Evolutionary conservation across 164 flowering plant genomes (phyloP), one percentile per base, ranked within the genome.

Genomic region (Litsea cubeba): DNA sequence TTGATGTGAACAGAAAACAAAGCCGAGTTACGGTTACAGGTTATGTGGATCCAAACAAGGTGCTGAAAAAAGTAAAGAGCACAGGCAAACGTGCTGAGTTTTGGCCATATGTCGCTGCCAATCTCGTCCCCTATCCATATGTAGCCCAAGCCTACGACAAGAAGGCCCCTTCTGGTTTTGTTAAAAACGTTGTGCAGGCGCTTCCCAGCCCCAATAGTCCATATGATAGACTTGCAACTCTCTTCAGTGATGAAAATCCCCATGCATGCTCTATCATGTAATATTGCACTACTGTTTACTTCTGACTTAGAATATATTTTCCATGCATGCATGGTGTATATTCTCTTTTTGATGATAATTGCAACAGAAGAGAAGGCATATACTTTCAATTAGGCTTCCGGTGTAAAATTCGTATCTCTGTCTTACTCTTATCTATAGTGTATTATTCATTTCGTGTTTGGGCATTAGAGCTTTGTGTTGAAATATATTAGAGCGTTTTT

Each of bases 201-300:
- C 76, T 70, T 30, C 86, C 90, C 32, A 76, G 77, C 54, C 78
- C 84, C 1, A 77, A 68, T 54, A 80, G 81, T 1, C 75, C 86
- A 0, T 84, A 83, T 14, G 94, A 88, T 20, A 81, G 71, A 18
- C 35, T 80, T 1, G 72, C 84, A 17, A 64, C 83, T 4, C 71
- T 88, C 50, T 91, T 91, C 78, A 91, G 88, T 57, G 97, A 91
- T 32, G 97, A 91, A 18, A 91, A 91, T 54, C 88, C 90, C 1
- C 75, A 90, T 78, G 92, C 91, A 46, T 90, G 97, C 74, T 78
- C 90, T 60, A 82, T 91, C 50, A 91, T 91, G 94, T 89, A 76
- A 50, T 74, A 85, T 76, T 15, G n/a, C n/a, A 20, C 18, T 54
- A 20, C 60, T 54, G 12, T 54, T 54, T 54, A 40, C 46, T 8